Base-by-base conservation (phyloP, 2,329 filamentous ascomycete genomes). In the Clonostachys rosea region DNA sequence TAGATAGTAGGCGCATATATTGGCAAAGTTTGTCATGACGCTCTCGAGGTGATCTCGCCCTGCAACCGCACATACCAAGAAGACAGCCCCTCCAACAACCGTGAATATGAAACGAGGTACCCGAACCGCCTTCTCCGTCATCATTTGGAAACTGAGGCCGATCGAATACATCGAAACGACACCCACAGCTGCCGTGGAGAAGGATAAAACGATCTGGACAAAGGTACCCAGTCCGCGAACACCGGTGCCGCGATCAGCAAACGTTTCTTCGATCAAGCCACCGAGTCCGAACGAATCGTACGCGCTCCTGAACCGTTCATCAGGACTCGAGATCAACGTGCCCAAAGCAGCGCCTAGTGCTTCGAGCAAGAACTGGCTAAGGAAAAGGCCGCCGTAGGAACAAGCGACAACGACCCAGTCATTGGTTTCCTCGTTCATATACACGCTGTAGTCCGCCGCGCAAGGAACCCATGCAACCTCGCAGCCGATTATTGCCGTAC, bases 101-200 rank as follows among this genome's bases (percentile, higher is more conserved):
- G 81, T 83, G 83, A 83, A 88, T 53, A 86, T 56, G 65, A 84
- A 87, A 3, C 86, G 80, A 2, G 86, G 86, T 0, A 89, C 73
- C 40, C 69, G 71, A 13, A 87, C 78, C 13, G 35, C 36, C 3
- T 34, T 30, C 12, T 12, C 37, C 5, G 40, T 33, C 37, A 47
- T 43, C 11, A 42, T 33, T 59, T 89, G 85, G 36, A 87, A 71
- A 12, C 81, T 83, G 37, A 90, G 72, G 6, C 79, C 76, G 43
- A 83, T 78, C 16, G 83, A 87, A 72, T 91, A 90, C 62, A 86
- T 81, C 61, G 86, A 87, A 6, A 83, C 83, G 59, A 79, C 84
- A 66, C 87, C 87, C 68, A 85, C 87, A 49, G 82, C 84, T 51
- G 87, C 74, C 59, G 85, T 86, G 46, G 78, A 81, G 13, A 87